Evolutionary conservation across 306 rosid species (phyloP), one percentile per base, ranked within the genome.

Genomic region (Phaseolus lunatus): DNA sequence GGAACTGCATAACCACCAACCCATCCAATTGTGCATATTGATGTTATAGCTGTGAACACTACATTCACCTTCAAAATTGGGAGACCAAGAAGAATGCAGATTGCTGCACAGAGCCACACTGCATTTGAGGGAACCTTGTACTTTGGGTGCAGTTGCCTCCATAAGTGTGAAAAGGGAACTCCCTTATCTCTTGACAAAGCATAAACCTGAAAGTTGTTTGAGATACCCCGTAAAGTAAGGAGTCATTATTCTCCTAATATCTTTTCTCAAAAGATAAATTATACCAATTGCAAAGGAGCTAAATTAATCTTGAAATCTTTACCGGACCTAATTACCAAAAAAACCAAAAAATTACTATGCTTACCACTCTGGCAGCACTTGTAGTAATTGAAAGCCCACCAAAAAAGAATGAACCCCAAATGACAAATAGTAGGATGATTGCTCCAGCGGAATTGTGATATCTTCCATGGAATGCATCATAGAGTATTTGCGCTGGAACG

Each of bases 1-100:
- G 98, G 98, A 59, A 93, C 96, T 52, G 98, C 96, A 78, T 91
- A 89, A 9, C 98, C 96, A 14, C 96, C 96, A 39, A 93, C 93
- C 96, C 98, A 91, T 44, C 98, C 95, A 2, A 93, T 87, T 19
- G 98, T 91, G 15, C 93, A 84, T 39, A 88, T 85, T 22, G 98
- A 93, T 70, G 95, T 91, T 62, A 88, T 91, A 57, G 98, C 96
- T 2, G 94, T 89, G 52, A 89, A 91, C 19, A 91, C 89, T 10
- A 91, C 91, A 73, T 91, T 88, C 43, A 91, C 84, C 82, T 87
- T 89, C 76, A 91, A 75, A 66, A 93, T 88, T 69, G 98, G 96
- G 41, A 89, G 88, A 9, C 98, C 98, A 31, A 93, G 90, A 66
- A 93, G 88, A 72, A 91, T 87, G 89, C 93, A 81, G 27, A 93